Evolutionary conservation across 2,329 filamentous ascomycete species (phyloP), one percentile per base, ranked within the genome.

Genomic region (Colletotrichum tropicicola): DNA sequence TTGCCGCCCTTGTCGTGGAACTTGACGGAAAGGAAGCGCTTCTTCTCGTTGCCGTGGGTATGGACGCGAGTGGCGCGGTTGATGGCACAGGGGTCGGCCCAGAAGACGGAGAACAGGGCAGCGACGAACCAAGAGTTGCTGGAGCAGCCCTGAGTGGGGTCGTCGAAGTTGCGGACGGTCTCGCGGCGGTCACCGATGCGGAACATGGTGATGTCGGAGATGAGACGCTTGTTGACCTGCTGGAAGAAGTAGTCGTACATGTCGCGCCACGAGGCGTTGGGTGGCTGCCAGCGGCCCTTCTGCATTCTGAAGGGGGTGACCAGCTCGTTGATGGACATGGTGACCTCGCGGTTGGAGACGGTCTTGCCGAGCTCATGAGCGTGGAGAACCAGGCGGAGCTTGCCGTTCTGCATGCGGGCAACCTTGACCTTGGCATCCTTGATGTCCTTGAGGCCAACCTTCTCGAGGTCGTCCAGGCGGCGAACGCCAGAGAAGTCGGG

Each of bases 1-100:
- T 75, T 71, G 41, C 80, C 80, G 47, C 80, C 80, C 74, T 82
- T 81, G 73, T 80, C 75, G 72, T 81, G 73, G 73, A 82, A 78
- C 65, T 74, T 77, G 72, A 80, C 70, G 17, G 66, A 48, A 57
- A 79, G 72, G 57, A 56, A 61, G 43, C 68, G 69, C 66, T 69
- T 73, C 58, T 73, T 70, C 30, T 74, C 70, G 45, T 75, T 68
- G 52, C 67, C 67, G 43, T 69, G 56, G 41, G 66, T 60, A 66
- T 71, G 67, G 51, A 70, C 65, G 30, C 70, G 68, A 3, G 73
- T 73, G 23, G 74, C 71, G 12, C 79, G 78, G 71, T 80, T 79
- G 73, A 82, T 81, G 58, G 70, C 59, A n/a, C 70, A 68, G 3
- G 79, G 80, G 69, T 81, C 75, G 8, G 80, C 73, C 80, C 80